Evolutionary conservation across 257 asterid species (phyloP).

Genomic region (Forsythia suspensa): DNA sequence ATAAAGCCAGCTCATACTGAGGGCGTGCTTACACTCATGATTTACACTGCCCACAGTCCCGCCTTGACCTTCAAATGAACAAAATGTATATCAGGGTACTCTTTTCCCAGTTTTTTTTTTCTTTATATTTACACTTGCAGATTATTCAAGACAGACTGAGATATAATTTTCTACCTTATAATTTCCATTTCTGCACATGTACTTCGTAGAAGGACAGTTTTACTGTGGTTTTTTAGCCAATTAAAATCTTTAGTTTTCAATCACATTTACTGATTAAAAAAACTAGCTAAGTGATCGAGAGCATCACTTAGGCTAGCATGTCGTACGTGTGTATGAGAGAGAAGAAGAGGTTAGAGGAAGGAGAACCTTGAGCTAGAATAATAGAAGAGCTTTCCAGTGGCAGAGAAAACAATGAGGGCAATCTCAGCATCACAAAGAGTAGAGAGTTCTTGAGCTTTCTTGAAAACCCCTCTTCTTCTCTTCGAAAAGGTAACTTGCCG

Average conservation of each 20-base stretch:
- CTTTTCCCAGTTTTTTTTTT: background rate
- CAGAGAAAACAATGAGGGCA: conserved; percentile 81
- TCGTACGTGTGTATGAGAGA: background rate
- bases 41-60: no score
- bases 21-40: no score
- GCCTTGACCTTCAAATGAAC: background rate
- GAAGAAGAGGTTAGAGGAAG: background rate
- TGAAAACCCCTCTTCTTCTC: conserved; percentile 89
- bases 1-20: background rate
- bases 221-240: background rate
- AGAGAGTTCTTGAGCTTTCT: conserved; percentile 78
- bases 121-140: background rate
- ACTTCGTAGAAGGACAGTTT: background rate
- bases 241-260: background rate
- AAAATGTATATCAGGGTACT: background rate
- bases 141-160: background rate
- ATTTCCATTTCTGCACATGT: background rate
- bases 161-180: background rate
- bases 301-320: background rate
- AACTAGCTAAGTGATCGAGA: background rate
- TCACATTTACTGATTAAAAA: background rate
- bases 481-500: conserved; percentile 82
- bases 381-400: conserved; percentile 73
- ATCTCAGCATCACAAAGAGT: conserved; percentile 82
- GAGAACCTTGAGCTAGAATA: conserved; percentile 61